Conservation (phyloP, 23 red algal genomes). For the Gracilaria gracilis region DNA sequence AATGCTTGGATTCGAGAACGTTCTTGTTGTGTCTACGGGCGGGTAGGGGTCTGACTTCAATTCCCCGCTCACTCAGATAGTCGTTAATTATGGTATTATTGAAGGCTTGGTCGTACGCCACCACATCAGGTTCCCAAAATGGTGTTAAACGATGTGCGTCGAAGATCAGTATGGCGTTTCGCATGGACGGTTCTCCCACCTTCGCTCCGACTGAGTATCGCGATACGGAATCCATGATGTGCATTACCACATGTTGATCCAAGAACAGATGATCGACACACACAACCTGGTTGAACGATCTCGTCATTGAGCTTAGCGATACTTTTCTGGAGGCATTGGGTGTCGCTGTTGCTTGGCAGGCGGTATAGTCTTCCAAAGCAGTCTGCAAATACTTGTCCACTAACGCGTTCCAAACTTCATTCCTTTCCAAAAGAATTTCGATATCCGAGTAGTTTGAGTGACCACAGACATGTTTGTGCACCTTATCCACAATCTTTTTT, state of each 20-base stretch:
- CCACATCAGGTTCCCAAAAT: not conserved
- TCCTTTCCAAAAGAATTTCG: conserved; percentile 5
- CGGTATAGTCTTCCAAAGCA: not conserved
- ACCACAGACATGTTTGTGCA: conserved; percentile 22
- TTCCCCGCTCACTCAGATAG: not conserved
- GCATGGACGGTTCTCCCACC: not conserved
- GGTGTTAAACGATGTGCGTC: not conserved
- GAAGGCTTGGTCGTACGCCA: conserved; percentile 22
- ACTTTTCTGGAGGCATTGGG: not conserved
- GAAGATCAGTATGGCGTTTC: not conserved
- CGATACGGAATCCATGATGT: not conserved
- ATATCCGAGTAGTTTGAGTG: conserved; percentile 13
- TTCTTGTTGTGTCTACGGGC: conserved; percentile 46
- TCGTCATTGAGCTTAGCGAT: not conserved
- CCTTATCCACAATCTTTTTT: conserved; percentile 20
- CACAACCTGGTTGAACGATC: not conserved
- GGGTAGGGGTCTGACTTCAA: not conserved
- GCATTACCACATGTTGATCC: not conserved
- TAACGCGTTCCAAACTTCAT: not conserved
- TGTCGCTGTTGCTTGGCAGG: not conserved
- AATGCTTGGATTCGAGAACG: conserved; percentile 41
- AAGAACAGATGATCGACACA: not conserved
- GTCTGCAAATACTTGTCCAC: not conserved
- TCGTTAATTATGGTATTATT: not conserved
- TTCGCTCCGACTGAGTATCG: not conserved